Evolutionary conservation across 2,329 filamentous ascomycete species (phyloP).

Genomic region (Fusarium subtropicale): DNA sequence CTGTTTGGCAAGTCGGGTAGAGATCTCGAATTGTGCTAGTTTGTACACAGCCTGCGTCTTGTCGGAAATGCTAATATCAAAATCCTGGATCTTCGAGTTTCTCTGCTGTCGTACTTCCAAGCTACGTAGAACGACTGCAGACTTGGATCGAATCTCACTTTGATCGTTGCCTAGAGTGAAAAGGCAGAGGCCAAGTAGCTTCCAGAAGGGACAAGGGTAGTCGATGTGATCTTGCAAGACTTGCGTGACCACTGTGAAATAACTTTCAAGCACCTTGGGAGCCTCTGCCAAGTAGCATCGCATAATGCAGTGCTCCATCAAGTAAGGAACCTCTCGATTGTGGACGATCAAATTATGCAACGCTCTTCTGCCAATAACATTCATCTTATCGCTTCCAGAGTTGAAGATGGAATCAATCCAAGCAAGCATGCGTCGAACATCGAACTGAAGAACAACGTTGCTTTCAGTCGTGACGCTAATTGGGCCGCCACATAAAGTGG

Average conservation of each 20-base stretch:
- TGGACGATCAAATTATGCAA: conserved; percentile 90
- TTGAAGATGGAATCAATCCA: conserved; percentile 98
- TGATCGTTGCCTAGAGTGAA: conserved; percentile 94
- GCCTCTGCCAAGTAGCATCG: conserved; percentile 88
- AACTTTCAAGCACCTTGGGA: conserved; percentile 89
- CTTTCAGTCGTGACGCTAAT: conserved; percentile 90
- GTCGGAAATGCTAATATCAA: conserved; percentile 98
- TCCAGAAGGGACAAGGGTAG: conserved; percentile 90
- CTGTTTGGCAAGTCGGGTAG: conserved; percentile 86
- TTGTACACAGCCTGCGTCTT: conserved; percentile 99
- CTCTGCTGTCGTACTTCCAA: conserved; percentile 82
- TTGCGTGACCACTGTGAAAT: conserved; percentile 91
- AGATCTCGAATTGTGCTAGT: conserved; percentile 95
- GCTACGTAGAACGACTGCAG: conserved; percentile 80
- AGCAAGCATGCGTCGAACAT: conserved; percentile 88
- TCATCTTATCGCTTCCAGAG: conserved; percentile 89
- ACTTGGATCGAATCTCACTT: conserved; percentile 88
- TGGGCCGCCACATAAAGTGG: conserved; percentile 86
- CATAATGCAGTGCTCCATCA: conserved; percentile 90
- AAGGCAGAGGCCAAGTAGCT: conserved; percentile 85
- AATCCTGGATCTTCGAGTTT: conserved; percentile 93
- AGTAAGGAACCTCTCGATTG: conserved; percentile 86
- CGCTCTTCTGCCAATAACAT: conserved; percentile 87
- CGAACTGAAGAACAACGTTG: conserved; percentile 88
- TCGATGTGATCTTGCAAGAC: conserved; percentile 86